These are phyloP conservation scores for Tricharina praecox DNA, from an alignment of 495 filamentous ascomycete species.

Conservation along the genomic window DNA sequence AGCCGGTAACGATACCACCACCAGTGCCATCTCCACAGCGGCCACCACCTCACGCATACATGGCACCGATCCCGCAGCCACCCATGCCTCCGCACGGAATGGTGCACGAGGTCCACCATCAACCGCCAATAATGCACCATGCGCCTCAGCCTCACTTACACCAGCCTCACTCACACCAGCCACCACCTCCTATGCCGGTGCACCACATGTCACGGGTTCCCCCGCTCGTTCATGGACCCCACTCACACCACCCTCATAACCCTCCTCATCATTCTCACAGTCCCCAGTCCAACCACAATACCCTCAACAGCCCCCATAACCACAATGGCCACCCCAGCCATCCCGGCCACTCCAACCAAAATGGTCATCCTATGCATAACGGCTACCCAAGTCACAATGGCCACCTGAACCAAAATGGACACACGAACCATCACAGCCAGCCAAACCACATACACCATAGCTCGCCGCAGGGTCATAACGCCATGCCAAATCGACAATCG, in stretches of 20 bases:
- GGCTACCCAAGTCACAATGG: too few species aligned
- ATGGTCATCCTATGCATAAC: too few species aligned
- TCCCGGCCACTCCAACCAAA: too few species aligned
- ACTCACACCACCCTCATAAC: constrained; percentile 10
- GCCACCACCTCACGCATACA: not conserved
- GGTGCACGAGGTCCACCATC: not conserved
- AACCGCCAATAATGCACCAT: not conserved
- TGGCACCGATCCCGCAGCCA: not conserved
- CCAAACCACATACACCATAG: too few species aligned
- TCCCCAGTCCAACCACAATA: constrained; percentile 10
- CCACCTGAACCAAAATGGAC: too few species aligned
- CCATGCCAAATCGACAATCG: too few species aligned
- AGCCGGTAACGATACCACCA: too few species aligned
- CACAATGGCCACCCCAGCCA: too few species aligned
- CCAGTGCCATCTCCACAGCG: not conserved
- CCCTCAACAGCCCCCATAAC: constrained; percentile 5
- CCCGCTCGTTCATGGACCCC: too few species aligned
- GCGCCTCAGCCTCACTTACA: not conserved
- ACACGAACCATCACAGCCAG: too few species aligned
- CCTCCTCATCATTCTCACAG: constrained; percentile 14
- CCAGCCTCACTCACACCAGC: constrained; percentile 5
- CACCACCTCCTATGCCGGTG: constrained; percentile 12
- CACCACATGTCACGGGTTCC: not conserved
- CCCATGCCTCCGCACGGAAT: constrained; percentile 3
- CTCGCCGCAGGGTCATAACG: too few species aligned